These are phyloP conservation scores for Inga laurina DNA, from an alignment of 306 rosid species.

Conservation along the genomic window DNA sequence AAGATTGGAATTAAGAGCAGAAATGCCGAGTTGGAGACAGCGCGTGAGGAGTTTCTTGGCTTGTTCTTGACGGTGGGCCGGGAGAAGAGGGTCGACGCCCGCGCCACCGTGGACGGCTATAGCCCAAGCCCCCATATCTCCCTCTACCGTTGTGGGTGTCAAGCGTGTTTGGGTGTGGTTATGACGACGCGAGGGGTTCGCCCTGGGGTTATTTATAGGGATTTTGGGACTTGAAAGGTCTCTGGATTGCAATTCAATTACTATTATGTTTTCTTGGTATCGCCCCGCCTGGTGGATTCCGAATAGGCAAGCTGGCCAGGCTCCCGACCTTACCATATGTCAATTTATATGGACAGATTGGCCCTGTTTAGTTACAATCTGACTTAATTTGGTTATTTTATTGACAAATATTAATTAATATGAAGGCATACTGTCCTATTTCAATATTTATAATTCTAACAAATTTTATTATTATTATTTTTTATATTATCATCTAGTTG, in stretches of 20 bases:
- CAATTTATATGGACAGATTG: too few species aligned
- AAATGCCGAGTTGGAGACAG: constrained; percentile 82
- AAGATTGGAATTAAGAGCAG: constrained; percentile 63
- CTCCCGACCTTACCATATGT: too few species aligned
- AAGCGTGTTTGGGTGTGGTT: not conserved
- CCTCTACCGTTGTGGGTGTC: not conserved
- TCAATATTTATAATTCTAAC: too few species aligned
- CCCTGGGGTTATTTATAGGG: constrained; percentile 25
- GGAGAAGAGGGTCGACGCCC: constrained; percentile 95
- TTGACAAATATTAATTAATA: too few species aligned
- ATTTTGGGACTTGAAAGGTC: constrained; percentile 22
- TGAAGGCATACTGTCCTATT: too few species aligned
- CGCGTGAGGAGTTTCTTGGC: constrained; percentile 84
- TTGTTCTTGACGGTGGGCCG: constrained; percentile 70
- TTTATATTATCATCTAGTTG: too few species aligned
- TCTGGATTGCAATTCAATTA: constrained; percentile 9
- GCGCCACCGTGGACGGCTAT: constrained; percentile 98
- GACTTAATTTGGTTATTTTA: too few species aligned
- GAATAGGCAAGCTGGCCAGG: not conserved
- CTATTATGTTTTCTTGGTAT: not conserved
- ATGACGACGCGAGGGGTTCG: not conserved
- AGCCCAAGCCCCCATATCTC: constrained; percentile 76
- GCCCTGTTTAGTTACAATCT: too few species aligned
- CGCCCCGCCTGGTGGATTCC: not conserved
- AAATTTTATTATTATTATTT: too few species aligned